Conservation (phyloP, 306 rosid species). For the Fragaria ananassa region DNA sequence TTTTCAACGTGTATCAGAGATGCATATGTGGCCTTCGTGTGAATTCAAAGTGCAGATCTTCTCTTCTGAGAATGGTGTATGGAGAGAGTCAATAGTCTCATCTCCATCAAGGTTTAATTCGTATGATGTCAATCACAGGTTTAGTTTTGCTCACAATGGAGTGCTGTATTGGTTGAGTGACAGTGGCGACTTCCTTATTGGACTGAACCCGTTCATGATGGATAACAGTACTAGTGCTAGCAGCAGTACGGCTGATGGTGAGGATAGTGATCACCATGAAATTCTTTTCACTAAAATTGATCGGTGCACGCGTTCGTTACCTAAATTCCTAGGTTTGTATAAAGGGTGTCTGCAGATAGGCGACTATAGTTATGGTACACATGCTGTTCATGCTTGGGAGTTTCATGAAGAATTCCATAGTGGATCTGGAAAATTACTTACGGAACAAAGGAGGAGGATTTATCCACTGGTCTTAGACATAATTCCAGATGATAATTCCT, state of each 20-base stretch:
- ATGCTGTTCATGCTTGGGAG: neutral
- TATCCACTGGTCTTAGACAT: neutral
- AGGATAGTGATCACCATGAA: neutral
- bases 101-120: neutral
- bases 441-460: neutral
- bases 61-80: neutral
- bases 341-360: neutral
- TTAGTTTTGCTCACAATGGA: neutral
- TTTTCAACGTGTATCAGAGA: neutral
- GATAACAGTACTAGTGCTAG: neutral
- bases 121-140: neutral
- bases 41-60: neutral
- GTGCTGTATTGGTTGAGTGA: neutral
- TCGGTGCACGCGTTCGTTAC: neutral
- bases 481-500: neutral
- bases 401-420: neutral
- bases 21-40: neutral
- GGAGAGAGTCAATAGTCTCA: constrained; percentile 1
- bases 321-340: neutral
- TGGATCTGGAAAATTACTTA: neutral
- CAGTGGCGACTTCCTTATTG: neutral
- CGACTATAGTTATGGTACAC: neutral
- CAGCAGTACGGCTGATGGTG: neutral
- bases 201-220: neutral
- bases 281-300: neutral